Percentiles rank a stretch among this genome's conserved stretches.
Evolutionary conservation across 768 basidiomycete genomes (phyloP).

Genomic region (Zangia roseola): DNA sequence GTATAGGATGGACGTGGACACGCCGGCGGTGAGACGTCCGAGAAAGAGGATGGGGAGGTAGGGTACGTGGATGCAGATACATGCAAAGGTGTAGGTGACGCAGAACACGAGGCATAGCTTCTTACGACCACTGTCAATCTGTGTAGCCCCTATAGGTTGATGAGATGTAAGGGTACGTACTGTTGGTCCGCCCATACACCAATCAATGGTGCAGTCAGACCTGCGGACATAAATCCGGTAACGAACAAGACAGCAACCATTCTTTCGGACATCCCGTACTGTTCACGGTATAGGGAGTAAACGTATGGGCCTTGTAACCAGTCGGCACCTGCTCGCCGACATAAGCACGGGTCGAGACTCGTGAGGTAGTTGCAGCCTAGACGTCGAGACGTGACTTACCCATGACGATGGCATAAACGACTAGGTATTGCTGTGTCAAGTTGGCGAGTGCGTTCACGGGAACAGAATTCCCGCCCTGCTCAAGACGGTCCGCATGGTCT

Average conservation of each 20-base stretch:
- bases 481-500: conserved; percentile 25
- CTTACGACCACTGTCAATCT: conserved; percentile 54
- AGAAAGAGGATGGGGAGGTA: conserved; percentile 57
- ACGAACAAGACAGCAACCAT: conserved; percentile 72
- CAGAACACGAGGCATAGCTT: conserved; percentile 72
- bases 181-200: conserved; percentile 80
- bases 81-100: conserved; percentile 59
- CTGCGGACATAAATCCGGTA: conserved; percentile 73
- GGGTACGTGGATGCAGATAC: conserved; percentile 56
- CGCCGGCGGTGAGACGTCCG: conserved; percentile 65
- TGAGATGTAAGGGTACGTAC: conserved; percentile 21
- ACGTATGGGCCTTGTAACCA: conserved; percentile 82
- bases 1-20: conserved; percentile 75
- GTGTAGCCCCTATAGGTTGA: not conserved
- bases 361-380: not conserved
- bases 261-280: conserved; percentile 61
- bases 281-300: conserved; percentile 70
- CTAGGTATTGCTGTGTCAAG: conserved; percentile 52
- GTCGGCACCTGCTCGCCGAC: conserved; percentile 53
- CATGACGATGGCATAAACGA: conserved; percentile 75
- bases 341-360: not conserved
- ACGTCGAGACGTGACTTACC: conserved; percentile 38
- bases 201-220: conserved; percentile 64
- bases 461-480: conserved; percentile 28
- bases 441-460: conserved; percentile 28